These are phyloP conservation scores for Kuraishia capsulata DNA, from an alignment of 805 yeast species.

Conservation along the genomic window DNA sequence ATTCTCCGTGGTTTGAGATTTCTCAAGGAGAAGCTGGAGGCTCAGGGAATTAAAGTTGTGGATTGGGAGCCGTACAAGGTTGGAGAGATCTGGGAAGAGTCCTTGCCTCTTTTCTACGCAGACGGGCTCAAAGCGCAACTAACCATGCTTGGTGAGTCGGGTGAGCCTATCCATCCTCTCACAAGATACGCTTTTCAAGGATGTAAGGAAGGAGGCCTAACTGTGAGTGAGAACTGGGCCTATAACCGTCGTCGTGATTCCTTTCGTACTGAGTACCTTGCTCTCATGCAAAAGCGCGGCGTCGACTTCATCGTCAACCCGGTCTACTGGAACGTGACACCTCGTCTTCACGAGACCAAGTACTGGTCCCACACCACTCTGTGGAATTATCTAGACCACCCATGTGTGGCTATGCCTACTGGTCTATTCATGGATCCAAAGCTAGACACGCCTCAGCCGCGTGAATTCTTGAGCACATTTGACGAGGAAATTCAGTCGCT, in stretches of 20 bases:
- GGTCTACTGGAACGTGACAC: conserved; percentile 60
- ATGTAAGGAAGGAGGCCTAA: conserved; percentile 38
- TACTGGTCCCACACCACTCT: conserved; percentile 69
- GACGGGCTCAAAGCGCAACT: conserved; percentile 61
- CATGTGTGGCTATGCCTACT: conserved; percentile 50
- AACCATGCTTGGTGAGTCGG: conserved; percentile 44
- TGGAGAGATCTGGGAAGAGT: conserved; percentile 28
- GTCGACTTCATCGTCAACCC: conserved; percentile 65
- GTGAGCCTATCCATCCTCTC: conserved; percentile 60
- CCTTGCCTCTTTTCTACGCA: conserved; percentile 40
- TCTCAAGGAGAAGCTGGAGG: conserved; percentile 39
- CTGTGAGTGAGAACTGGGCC: conserved; percentile 44
- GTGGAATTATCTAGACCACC: conserved; percentile 60
- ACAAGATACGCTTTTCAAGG: conserved; percentile 52
- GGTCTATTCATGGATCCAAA: conserved; percentile 44
- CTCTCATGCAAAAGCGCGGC: conserved; percentile 39
- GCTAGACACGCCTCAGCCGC: conserved; percentile 29
- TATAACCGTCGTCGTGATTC: conserved; percentile 47
- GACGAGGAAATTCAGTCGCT: conserved; percentile 29
- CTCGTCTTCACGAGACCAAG: conserved; percentile 41
- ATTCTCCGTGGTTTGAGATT: conserved; percentile 34
- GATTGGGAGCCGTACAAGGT: conserved; percentile 46
- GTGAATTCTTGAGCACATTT: conserved; percentile 17
- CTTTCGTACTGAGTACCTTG: conserved; percentile 47
- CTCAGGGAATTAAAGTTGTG: conserved; percentile 44